Evolutionary conservation across 1,284 basidiomycete genomes (phyloP).

Genomic region (Cutaneotrichosporon sp.): DNA sequence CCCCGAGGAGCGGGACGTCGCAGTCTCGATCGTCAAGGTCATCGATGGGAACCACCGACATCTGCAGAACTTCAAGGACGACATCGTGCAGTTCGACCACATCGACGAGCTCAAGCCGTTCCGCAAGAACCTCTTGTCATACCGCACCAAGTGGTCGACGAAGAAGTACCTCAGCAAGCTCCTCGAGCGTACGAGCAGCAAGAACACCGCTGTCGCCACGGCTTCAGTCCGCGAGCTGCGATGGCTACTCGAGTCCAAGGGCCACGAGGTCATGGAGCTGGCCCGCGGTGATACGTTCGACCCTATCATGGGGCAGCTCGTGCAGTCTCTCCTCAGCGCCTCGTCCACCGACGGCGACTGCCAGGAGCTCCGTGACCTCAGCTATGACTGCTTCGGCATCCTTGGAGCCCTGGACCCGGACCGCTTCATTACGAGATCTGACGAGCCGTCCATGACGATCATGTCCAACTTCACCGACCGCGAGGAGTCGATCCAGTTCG

Average conservation of each 20-base stretch:
- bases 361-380: slow-evolving; percentile 66
- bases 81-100: slow-evolving; percentile 73
- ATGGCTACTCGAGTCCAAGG: slow-evolving; percentile 61
- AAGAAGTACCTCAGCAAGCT: slow-evolving; percentile 67
- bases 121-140: slow-evolving; percentile 57
- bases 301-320: slow-evolving; percentile 68
- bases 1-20: slow-evolving; percentile 59
- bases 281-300: slow-evolving; percentile 86
- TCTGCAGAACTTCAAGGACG: slow-evolving; percentile 62
- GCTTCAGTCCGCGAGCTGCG: slow-evolving; percentile 80
- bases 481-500: slow-evolving; percentile 77
- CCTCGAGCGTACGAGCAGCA: slow-evolving; percentile 71
- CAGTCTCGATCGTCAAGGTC: slow-evolving; percentile 69
- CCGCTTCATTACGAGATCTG: slow-evolving; percentile 60
- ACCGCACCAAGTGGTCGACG: slow-evolving; percentile 61
- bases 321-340: slow-evolving; percentile 69
- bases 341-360: slow-evolving; percentile 71
- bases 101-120: slow-evolving; percentile 67
- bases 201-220: slow-evolving; percentile 77
- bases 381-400: slow-evolving; percentile 91
- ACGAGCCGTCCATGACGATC: slow-evolving; percentile 70
- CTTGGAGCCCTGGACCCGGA: slow-evolving; percentile 96
- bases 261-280: slow-evolving; percentile 62
- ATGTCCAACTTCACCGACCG: slow-evolving; percentile 81
- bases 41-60: slow-evolving; percentile 65